Evolutionary conservation across 495 filamentous ascomycete species (phyloP).

Genomic region (Podospora pseudopauciseta): DNA sequence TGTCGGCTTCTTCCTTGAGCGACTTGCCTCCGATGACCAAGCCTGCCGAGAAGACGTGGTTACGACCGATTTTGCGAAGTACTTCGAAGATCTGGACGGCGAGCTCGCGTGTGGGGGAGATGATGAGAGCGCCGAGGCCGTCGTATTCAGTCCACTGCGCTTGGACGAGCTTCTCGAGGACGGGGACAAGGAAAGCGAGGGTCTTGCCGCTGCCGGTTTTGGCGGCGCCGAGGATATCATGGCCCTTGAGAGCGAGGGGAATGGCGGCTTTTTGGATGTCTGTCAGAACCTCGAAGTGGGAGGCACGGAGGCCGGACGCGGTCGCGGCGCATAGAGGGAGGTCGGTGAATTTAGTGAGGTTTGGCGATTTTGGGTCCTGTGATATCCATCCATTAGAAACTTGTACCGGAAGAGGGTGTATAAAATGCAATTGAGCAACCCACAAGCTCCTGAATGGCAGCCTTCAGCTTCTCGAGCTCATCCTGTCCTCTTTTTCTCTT

Average conservation of each 20-base stretch:
- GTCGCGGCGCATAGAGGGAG: conserved; percentile 88
- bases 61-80: conserved; percentile 79
- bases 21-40: conserved; percentile 94
- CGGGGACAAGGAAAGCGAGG: conserved; percentile 84
- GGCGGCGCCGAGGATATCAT: conserved; percentile 89
- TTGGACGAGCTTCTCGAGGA: conserved; percentile 92
- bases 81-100: conserved; percentile 98
- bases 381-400: not conserved
- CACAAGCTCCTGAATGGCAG: conserved; percentile 40
- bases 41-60: conserved; percentile 89
- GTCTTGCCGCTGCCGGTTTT: conserved; percentile 98
- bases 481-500: conserved; percentile 51
- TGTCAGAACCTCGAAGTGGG: conserved; percentile 85
- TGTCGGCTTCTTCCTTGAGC: conserved; percentile 80
- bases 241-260: conserved; percentile 76
- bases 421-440: conserved; percentile 7
- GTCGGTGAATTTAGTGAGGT: conserved; percentile 63
- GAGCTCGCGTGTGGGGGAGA: conserved; percentile 91
- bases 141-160: conserved; percentile 86
- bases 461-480: conserved; percentile 55
- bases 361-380: conserved; percentile 45
- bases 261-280: conserved; percentile 89
- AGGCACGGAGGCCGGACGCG: conserved; percentile 70
- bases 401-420: not conserved
- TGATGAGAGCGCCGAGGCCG: conserved; percentile 85